These are phyloP conservation scores for Chaetomiaceae sp. DNA, from an alignment of 2,329 filamentous ascomycete species.

Conservation along the genomic window DNA sequence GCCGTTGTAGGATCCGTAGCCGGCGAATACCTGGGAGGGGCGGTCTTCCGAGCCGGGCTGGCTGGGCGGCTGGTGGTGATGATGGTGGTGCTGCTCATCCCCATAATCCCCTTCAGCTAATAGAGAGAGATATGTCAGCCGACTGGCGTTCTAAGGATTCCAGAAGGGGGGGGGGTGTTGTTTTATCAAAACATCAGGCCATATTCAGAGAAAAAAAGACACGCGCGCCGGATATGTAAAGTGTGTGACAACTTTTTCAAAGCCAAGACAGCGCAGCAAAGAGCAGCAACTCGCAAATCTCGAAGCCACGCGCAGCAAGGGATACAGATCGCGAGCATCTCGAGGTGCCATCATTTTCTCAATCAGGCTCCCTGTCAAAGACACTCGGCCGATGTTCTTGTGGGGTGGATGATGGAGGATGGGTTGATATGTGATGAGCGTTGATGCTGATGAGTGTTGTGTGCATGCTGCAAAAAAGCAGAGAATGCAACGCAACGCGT, in stretches of 20 bases:
- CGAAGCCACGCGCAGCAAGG: slow-evolving; percentile 20
- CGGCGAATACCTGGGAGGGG: slow-evolving; percentile 68
- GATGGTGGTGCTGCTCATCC: slow-evolving; percentile 53
- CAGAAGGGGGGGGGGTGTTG: neutral
- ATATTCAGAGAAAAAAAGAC: slow-evolving; percentile 1
- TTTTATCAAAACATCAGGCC: neutral
- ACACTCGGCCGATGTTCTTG: slow-evolving; percentile 25
- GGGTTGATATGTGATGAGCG: slow-evolving; percentile 32
- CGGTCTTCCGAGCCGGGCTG: slow-evolving; percentile 58
- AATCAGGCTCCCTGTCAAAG: slow-evolving; percentile 18
- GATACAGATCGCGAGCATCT: slow-evolving; percentile 16
- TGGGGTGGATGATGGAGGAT: slow-evolving; percentile 15
- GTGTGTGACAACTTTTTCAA: slow-evolving; percentile 25
- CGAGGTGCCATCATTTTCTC: slow-evolving; percentile 17
- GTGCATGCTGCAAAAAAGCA: slow-evolving; percentile 2
- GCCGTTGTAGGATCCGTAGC: slow-evolving; percentile 59
- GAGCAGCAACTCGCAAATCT: slow-evolving; percentile 22
- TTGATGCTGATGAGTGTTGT: slow-evolving; percentile 33
- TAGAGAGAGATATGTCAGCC: slow-evolving; percentile 31
- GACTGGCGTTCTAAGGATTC: neutral
- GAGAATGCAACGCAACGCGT: slow-evolving; percentile 22
- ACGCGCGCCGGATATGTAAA: slow-evolving; percentile 20
- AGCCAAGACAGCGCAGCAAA: slow-evolving; percentile 21
- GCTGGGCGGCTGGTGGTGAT: slow-evolving; percentile 58
- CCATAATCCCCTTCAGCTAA: slow-evolving; percentile 59